These are phyloP conservation scores for Primulina huaijiensis DNA, from an alignment of 257 asterid genomes.

Conservation along the genomic window DNA sequence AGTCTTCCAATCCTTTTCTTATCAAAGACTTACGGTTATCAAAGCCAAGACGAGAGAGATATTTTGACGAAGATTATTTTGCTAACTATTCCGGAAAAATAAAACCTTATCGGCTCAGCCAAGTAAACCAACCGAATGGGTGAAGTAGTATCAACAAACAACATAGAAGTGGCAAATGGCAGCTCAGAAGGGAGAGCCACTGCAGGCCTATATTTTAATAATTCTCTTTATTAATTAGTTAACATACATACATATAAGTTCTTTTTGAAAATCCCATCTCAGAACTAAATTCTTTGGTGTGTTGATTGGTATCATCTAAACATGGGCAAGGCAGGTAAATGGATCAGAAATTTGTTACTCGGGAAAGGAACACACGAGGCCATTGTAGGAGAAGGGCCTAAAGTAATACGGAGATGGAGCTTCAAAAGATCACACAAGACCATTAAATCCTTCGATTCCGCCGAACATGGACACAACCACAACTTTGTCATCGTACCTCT, in stretches of 20 bases:
- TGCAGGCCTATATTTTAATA: conserved; percentile 48
- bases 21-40: too few species aligned
- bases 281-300: not conserved
- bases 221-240: not conserved
- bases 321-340: conserved; percentile 72
- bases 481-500: conserved; percentile 12
- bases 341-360: conserved; percentile 63
- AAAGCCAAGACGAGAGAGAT: too few species aligned
- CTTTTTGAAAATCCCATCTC: not conserved
- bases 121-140: too few species aligned
- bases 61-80: too few species aligned
- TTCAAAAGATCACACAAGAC: conserved; percentile 48
- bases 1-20: too few species aligned
- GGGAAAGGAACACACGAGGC: conserved; percentile 41
- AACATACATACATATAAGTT: not conserved
- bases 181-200: conserved; percentile 24
- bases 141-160: conserved; percentile 5
- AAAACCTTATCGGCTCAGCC: too few species aligned
- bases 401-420: conserved; percentile 67
- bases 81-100: too few species aligned
- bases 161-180: conserved; percentile 61
- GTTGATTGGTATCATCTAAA: not conserved
- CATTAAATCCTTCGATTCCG: conserved; percentile 46
- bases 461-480: conserved; percentile 36
- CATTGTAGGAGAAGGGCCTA: conserved; percentile 25